Evolutionary conservation across 768 basidiomycete genomes (phyloP), one percentile per base, ranked within the genome.

Genomic region (Naganishia onofrii): DNA sequence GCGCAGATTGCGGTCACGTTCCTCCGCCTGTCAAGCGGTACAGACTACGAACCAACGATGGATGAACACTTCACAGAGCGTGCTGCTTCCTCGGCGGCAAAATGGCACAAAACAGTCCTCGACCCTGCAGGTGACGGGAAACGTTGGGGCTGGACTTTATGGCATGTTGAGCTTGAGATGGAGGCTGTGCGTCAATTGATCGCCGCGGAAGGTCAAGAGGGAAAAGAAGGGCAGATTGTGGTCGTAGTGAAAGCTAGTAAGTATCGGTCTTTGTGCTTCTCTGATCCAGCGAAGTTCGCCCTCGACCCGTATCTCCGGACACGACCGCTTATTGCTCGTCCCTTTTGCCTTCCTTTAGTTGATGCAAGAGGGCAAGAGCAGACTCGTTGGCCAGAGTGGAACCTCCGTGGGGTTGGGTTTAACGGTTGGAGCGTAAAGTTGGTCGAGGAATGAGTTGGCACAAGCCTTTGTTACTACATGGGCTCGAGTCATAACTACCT

Each of bases 121-220:
- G 60, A 28, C 13, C 42, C 88, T 69, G 85, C 83, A 0, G 88
- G 89, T 71, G 86, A 86, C 66, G 81, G 85, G 42, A 88, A 88
- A 3, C 84, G 77, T 71, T 90, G 88, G 88, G 89, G 89, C 74
- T 90, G 89, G 89, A 85, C 87, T 5, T 76, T 89, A 26, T 90
- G 89, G 89, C 86, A 88, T 74, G 82, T 76, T 3, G 81, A 83
- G 57, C 15, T 90, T 17, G 77, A 80, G 8, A 78, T 82, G 54
- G 75, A 76, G 5, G 70, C 52, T 32, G n/a, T 53, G 29, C 53
- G 42, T 15, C 1, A 52, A 8, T 26, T 68, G 23, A 46, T 55
- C 8, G 28, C 19, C 10, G 29, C 29, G 10, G 29, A 44, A 23
- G 48, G 21, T 2, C 3, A 26, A 8, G 46, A 29, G 23, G 28